These are phyloP conservation scores for Ganoderma leucocontextum DNA, from an alignment of 1,284 basidiomycete genomes.

Conservation along the genomic window DNA sequence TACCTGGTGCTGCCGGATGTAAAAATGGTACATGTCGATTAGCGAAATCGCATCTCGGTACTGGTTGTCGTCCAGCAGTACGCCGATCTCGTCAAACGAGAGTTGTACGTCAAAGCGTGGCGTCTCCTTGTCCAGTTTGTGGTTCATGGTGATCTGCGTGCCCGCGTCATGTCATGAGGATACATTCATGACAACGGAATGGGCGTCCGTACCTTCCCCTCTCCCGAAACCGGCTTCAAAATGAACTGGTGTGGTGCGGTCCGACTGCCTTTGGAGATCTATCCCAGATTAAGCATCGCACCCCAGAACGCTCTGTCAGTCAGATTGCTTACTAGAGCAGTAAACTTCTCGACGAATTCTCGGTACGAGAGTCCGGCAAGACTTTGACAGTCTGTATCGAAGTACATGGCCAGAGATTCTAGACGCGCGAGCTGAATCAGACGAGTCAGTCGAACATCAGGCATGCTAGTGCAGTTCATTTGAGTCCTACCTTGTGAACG, in stretches of 20 bases:
- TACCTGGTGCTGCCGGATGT: slow-evolving; percentile 89
- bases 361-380: slow-evolving; percentile 75
- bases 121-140: slow-evolving; percentile 73
- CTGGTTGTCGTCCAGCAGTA: slow-evolving; percentile 93
- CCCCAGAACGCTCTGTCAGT: slow-evolving; percentile 2
- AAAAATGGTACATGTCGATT: slow-evolving; percentile 97
- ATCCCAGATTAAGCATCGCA: slow-evolving; percentile 14
- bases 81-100: slow-evolving; percentile 94
- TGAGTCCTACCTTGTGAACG: slow-evolving; percentile 82
- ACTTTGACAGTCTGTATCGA: slow-evolving; percentile 92
- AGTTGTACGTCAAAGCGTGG: slow-evolving; percentile 93
- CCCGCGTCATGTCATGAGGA: slow-evolving; percentile 7
- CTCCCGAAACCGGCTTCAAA: slow-evolving; percentile 94
- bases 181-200: not conserved
- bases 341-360: slow-evolving; percentile 84
- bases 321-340: slow-evolving; percentile 66
- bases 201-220: slow-evolving; percentile 75
- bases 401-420: slow-evolving; percentile 92
- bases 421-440: slow-evolving; percentile 79
- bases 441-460: slow-evolving; percentile 5
- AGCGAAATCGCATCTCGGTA: slow-evolving; percentile 95
- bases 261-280: slow-evolving; percentile 74
- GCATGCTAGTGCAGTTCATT: slow-evolving; percentile 16
- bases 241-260: slow-evolving; percentile 89
- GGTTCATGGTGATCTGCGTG: slow-evolving; percentile 82